A percentile compares a stretch with the other conserved stretches of the same genome.
Conservation (phyloP, 2,329 filamentous ascomycete genomes). For the Penicillium vulpinum region DNA sequence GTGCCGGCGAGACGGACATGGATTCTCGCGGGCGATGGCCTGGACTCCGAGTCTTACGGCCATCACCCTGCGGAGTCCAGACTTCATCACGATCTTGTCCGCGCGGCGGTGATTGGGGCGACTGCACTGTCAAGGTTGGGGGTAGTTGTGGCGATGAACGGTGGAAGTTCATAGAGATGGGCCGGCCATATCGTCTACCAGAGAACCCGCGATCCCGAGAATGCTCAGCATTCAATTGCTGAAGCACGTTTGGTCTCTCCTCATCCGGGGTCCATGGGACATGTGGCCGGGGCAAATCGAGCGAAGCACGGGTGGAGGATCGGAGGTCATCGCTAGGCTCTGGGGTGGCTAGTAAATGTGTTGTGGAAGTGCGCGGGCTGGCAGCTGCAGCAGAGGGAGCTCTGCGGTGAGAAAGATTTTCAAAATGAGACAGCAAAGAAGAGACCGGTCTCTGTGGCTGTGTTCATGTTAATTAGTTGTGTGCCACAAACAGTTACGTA, state of each 20-base stretch:
- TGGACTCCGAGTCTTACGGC: conserved; percentile 46
- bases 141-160: conserved; percentile 42
- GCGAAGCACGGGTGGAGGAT: conserved; percentile 38
- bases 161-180: conserved; percentile 47
- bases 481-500: conserved; percentile 16
- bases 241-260: conserved; percentile 21
- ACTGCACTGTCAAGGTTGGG: conserved; percentile 46
- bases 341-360: conserved; percentile 32
- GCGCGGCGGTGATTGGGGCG: conserved; percentile 45
- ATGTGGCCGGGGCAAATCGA: conserved; percentile 44
- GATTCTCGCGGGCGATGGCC: conserved; percentile 27
- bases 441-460: conserved; percentile 48
- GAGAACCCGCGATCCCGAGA: conserved; percentile 44
- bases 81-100: conserved; percentile 21
- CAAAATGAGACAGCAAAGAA: conserved; percentile 51
- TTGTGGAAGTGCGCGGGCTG: conserved; percentile 32
- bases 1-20: conserved; percentile 22
- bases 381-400: conserved; percentile 29
- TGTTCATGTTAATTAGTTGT: conserved; percentile 15
- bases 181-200: conserved; percentile 59
- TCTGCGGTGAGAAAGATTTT: conserved; percentile 44
- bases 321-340: conserved; percentile 34
- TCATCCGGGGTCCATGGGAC: conserved; percentile 40
- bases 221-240: conserved; percentile 24
- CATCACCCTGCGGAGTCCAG: conserved; percentile 62